These are phyloP conservation scores for Cyclotella choctawhatcheeana DNA, from an alignment of 108 stramenopile species.

Conservation along the genomic window DNA sequence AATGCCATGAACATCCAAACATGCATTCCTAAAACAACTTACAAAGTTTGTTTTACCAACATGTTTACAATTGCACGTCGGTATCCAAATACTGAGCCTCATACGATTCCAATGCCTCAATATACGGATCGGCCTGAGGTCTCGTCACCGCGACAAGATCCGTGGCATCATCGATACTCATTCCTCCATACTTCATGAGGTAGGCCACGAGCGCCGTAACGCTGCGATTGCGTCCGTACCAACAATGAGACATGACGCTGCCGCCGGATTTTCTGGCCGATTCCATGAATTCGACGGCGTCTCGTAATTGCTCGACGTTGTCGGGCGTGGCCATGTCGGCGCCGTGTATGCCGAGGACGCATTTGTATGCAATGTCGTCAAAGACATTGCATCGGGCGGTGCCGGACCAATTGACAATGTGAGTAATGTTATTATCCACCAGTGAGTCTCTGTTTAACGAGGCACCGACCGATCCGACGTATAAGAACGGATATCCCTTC, in stretches of 20 bases:
- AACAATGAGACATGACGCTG: constrained; percentile 37
- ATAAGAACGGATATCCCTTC: constrained; percentile 22
- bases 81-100: not conserved
- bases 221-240: constrained; percentile 38
- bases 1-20: too few species aligned
- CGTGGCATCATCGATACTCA: constrained; percentile 20
- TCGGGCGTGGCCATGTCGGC: not conserved
- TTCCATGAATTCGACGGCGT: constrained; percentile 28
- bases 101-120: constrained; percentile 10
- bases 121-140: constrained; percentile 29
- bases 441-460: constrained; percentile 24
- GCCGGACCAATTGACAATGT: constrained; percentile 30
- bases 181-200: constrained; percentile 36
- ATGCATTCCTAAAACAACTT: too few species aligned
- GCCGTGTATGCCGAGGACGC: constrained; percentile 2
- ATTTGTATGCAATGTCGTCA: constrained; percentile 24
- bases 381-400: constrained; percentile 22
- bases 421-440: constrained; percentile 25
- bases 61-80: too few species aligned
- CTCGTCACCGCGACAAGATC: constrained; percentile 18
- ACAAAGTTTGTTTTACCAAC: too few species aligned
- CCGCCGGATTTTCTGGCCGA: constrained; percentile 11
- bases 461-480: constrained; percentile 38
- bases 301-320: not conserved
- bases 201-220: constrained; percentile 35